Evolutionary conservation across 129 eudicot genomes (phyloP).

Genomic region (Chrysanthemum makinoi): DNA sequence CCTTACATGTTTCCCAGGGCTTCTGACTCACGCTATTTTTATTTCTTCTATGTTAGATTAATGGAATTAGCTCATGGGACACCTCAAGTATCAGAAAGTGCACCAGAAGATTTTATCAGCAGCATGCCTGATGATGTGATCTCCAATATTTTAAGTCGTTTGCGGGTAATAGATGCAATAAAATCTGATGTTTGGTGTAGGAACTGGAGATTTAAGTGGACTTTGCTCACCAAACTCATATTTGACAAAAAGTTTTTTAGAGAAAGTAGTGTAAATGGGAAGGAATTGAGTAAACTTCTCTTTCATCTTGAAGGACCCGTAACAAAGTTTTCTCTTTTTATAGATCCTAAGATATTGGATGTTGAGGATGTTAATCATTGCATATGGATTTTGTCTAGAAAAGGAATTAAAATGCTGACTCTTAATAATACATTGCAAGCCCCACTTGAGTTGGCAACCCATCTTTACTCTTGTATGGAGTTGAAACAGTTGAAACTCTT

Average conservation of each 20-base stretch:
- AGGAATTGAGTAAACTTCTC: conserved; percentile 8
- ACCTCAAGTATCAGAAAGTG: neutral
- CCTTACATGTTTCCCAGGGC: too few relatives aligned
- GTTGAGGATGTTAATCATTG: conserved; percentile 8
- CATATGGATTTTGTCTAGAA: conserved; percentile 14
- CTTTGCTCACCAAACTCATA: conserved; percentile 20
- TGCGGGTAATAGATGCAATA: neutral
- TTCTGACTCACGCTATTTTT: neutral
- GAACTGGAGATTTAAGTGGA: conserved; percentile 23
- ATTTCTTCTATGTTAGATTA: neutral
- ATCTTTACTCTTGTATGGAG: conserved; percentile 9
- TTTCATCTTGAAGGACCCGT: conserved; percentile 12
- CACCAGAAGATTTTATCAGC: conserved; percentile 4
- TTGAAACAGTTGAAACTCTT: conserved; percentile 1
- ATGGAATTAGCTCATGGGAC: neutral
- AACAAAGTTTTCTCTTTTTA: conserved; percentile 19
- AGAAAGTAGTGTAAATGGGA: neutral
- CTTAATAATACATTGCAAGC: neutral
- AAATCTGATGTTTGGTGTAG: conserved; percentile 8
- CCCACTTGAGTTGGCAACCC: conserved; percentile 2
- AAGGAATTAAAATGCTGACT: conserved; percentile 10
- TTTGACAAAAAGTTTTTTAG: neutral
- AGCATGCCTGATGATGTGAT: conserved; percentile 20
- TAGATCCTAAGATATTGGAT: neutral
- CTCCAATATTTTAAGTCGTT: conserved; percentile 2